A percentile compares a stretch with the other conserved stretches of the same genome.
These are phyloP conservation scores for Alternaria incomplexa DNA, from an alignment of 2,329 filamentous ascomycete genomes.

Conservation along the genomic window DNA sequence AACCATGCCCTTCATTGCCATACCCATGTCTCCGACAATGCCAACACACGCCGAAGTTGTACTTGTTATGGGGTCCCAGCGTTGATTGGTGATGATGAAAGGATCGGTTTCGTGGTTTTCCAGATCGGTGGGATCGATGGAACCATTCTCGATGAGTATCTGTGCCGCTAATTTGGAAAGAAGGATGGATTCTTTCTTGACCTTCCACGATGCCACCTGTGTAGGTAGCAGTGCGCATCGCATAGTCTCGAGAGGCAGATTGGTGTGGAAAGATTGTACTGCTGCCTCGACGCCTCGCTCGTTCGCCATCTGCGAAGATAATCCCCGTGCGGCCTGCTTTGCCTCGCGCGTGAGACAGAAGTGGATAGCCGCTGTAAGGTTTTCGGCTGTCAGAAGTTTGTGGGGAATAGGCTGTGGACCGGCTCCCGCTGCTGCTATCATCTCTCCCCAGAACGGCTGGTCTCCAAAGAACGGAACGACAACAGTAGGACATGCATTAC, in stretches of 20 bases:
- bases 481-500: slow-evolving; percentile 75
- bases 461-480: slow-evolving; percentile 74
- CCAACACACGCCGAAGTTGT: slow-evolving; percentile 63
- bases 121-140: slow-evolving; percentile 24
- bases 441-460: slow-evolving; percentile 44
- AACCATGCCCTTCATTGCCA: slow-evolving; percentile 64
- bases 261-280: slow-evolving; percentile 35
- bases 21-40: slow-evolving; percentile 61
- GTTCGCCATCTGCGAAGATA: slow-evolving; percentile 29
- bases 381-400: slow-evolving; percentile 33
- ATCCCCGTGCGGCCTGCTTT: slow-evolving; percentile 16
- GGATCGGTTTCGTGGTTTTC: slow-evolving; percentile 28
- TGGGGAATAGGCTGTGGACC: slow-evolving; percentile 35
- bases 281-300: slow-evolving; percentile 33
- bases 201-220: slow-evolving; percentile 30
- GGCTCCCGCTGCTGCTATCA: slow-evolving; percentile 40
- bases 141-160: slow-evolving; percentile 25
- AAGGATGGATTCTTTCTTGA: slow-evolving; percentile 21
- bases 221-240: slow-evolving; percentile 28
- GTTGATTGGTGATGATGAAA: slow-evolving; percentile 40
- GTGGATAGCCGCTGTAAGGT: slow-evolving; percentile 31
- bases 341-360: slow-evolving; percentile 27
- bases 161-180: slow-evolving; percentile 34
- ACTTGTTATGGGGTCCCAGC: slow-evolving; percentile 71
- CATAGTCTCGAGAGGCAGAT: slow-evolving; percentile 32